Base-by-base conservation (phyloP, 108 stramenopile species). In the Cyclotella baltica region DNA sequence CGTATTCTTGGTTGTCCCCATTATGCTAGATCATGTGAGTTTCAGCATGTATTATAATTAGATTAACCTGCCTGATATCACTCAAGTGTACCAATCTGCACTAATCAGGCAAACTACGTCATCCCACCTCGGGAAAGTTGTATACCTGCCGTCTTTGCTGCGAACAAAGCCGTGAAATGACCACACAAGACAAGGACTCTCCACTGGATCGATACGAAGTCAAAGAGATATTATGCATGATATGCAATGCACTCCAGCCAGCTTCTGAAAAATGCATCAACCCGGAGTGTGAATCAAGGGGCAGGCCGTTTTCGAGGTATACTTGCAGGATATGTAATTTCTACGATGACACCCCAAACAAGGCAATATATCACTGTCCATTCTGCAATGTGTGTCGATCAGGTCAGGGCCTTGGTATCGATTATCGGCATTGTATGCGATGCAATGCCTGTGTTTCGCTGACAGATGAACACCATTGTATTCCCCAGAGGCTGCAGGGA, bases 341-440 rank as follows among this genome's bases (percentile, higher is more conserved):
- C 22, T 96, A 89, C 52, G 97, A 98, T 62, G 92, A 92, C 69
- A 75, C 85, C 0, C 80, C 89, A 0, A 67, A 83, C 38, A 83
- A 89, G 47, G 59, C 83, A 13, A 91, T 96, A 15, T 98, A 96
- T 70, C 98, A 98, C 75, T 98, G 98, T 75, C 98, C 96, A 4
- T 98, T 85, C 83, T 97, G 98, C 85, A 98, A 98, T 70, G 92
- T 96, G 0, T 98, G 98, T 68, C 84, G 97, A 53, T 81, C 89
- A 51, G 98, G 98, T 10, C 75, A 87, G 56, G 97, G 98, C 20
- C 86, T 98, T 18, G 97, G 97, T 4, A 90, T 96, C 43, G 98
- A 98, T 68, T 98, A 88, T 84, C 89, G 93, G 31, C 98, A 98
- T 74, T 98, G 98, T 86, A 98, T 98, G 98, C 89, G 92, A 13